Base-by-base conservation (phyloP, 2,329 filamentous ascomycete genomes). In the Epichloe gansuensis region DNA sequence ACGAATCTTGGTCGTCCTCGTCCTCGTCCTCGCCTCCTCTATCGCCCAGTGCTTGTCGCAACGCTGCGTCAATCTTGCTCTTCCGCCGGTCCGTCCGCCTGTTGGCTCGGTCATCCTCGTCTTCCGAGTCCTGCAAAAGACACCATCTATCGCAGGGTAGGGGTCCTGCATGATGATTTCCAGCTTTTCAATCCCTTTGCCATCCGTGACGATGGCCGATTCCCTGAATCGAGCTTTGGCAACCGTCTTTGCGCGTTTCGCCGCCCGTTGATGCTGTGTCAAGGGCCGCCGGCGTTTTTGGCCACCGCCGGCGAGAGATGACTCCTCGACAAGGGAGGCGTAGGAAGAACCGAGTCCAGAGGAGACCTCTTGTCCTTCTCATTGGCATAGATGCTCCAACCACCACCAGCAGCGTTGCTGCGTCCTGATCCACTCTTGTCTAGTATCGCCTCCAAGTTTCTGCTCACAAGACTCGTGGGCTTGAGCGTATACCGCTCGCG, bases 341-440 rank as follows among this genome's bases (percentile, higher is more conserved):
- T 72, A 0, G 76, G 77, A 28, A 78, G 61, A 5, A 74, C 61
- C 0, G 70, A 68, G 56, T 82, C 77, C 13, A 85, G 62, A 4
- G 82, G 82, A 21, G 75, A 78, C 50, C 76, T 73, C 25, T 70
- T 73, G 48, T 62, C 68, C 56, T 67, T 71, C 67, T 82, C 82
- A 54, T 86, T 81, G 5, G 85, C 79, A 63, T 94, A 95, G 23
- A 90, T 77, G 59, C 82, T 81, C 82, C 89, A 95, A 5, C 86
- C 88, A 1, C 88, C 90, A 23, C 81, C 82, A 2, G 87, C 86
- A 1, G 78, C 75, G 63, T 88, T 89, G 43, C 78, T 80, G 46
- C 86, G 77, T 1, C 85, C 81, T 0, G 83, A 72, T 1, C 90
- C 89, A 39, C 83, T 79, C 46, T 83, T 77, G 15, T 83, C 76